Conservation (phyloP, 768 basidiomycete genomes). For the Candolleomyces aberdarensis region DNA sequence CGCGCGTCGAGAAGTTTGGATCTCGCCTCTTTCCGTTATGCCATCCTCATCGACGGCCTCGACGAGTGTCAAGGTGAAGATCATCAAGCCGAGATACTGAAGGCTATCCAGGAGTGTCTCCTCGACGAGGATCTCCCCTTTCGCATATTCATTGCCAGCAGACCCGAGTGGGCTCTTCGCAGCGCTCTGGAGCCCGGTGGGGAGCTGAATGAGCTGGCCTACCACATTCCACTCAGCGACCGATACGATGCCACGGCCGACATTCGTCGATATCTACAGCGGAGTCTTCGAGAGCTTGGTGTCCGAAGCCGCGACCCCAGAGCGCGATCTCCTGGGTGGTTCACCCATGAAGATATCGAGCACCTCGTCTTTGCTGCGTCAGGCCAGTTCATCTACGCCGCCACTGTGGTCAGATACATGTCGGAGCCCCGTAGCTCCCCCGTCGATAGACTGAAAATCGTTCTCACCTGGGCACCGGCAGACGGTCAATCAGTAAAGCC, state of each 20-base stretch:
- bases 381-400: conserved; percentile 14
- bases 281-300: conserved; percentile 1
- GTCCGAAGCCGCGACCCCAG: background rate
- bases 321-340: conserved; percentile 6
- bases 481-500: no score
- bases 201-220: background rate
- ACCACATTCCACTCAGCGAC: conserved; percentile 5
- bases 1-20: background rate
- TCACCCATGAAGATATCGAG: conserved; percentile 2
- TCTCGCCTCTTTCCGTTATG: background rate
- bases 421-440: conserved; percentile 7
- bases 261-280: background rate
- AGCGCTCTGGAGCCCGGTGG: background rate
- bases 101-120: conserved; percentile 3
- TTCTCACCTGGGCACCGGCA: background rate
- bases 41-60: conserved; percentile 10
- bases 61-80: conserved; percentile 14
- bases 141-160: conserved; percentile 14
- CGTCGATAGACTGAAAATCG: background rate
- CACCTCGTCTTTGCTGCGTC: conserved; percentile 10
- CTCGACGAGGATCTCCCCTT: conserved; percentile 2
- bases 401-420: conserved; percentile 11
- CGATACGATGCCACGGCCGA: conserved; percentile 1
- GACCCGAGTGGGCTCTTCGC: conserved; percentile 11
- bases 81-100: conserved; percentile 9